These are phyloP conservation scores for Blastomyces percursus DNA, from an alignment of 2,329 filamentous ascomycete species.

Conservation along the genomic window DNA sequence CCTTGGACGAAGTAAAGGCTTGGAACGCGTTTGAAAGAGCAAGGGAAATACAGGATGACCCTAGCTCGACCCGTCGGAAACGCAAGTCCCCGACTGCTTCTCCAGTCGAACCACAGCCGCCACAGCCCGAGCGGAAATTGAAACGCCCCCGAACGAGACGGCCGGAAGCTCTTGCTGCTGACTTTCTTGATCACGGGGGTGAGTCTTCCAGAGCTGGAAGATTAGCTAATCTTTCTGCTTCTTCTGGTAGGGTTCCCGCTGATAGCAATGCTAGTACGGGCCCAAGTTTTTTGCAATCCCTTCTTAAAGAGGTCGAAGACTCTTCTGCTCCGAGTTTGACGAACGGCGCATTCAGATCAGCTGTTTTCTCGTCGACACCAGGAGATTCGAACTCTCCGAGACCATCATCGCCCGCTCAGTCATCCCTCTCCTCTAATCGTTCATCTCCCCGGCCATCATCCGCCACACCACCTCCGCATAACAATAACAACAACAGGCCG, in stretches of 20 bases:
- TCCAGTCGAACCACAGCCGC: conserved; percentile 53
- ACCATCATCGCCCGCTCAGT: conserved; percentile 28
- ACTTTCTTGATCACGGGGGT: conserved; percentile 22
- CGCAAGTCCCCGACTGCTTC: conserved; percentile 72
- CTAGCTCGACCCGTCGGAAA: conserved; percentile 40
- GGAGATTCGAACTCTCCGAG: conserved; percentile 22
- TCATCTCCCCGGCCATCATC: conserved; percentile 58
- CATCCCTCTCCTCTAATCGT: conserved; percentile 43
- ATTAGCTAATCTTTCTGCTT: conserved; percentile 16
- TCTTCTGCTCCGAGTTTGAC: conserved; percentile 23
- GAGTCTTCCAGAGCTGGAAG: conserved; percentile 29
- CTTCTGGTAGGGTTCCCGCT: conserved; percentile 17
- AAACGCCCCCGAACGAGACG: conserved; percentile 77
- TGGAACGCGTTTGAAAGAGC: conserved; percentile 89
- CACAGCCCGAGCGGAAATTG: conserved; percentile 66
- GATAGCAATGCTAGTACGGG: conserved; percentile 33
- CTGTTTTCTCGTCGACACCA: conserved; percentile 29
- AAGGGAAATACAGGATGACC: conserved; percentile 51
- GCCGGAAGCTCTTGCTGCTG: conserved; percentile 43
- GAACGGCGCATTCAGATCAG: conserved; percentile 22
- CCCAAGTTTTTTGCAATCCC: conserved; percentile 73
- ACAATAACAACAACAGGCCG: conserved; percentile 47
- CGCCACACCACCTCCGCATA: conserved; percentile 57
- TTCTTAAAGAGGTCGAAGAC: conserved; percentile 78
- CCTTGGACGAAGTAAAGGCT: conserved; percentile 66